Evolutionary conservation across 176 grass and related monocot species (phyloP), one percentile per base, ranked within the genome.

Genomic region (Aegilops bicornis): DNA sequence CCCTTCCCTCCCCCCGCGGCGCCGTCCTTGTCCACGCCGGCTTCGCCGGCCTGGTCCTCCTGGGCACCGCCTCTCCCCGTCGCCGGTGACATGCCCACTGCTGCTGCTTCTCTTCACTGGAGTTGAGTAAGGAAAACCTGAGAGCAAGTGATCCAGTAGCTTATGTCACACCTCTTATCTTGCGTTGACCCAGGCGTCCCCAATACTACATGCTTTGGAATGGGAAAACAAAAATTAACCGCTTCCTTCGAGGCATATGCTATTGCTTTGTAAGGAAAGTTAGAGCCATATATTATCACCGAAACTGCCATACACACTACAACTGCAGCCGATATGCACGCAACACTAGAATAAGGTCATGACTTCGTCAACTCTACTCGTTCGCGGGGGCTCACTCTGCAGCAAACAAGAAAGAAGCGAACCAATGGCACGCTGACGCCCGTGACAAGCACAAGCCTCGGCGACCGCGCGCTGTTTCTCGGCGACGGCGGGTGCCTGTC

Each of bases 1-100:
- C 95, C 95, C 86, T 84, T 84, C 50, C 92, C 86, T 65, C 33
- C 56, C 6, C 39, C 24, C 24, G 4, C 25, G 13, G 7, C 32
- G 58, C 23, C 24, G 16, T 9, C 52, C 35, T 27, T 61, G 6
- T 61, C 33, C 9, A 35, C 8, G 31, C 0, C 19, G 52, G 16
- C 69, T 23, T 64, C 69, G 3, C 50, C 62, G 19, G 10, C 14
- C 24, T 69, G 12, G 16, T 87, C 72, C 73, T 90, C 76, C 84
- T 69, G 58, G 3, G 60, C 62, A 45, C 79, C 81, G 32, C 14
- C 65, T 77, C 56, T 79, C 39, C 7, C 33, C 52, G 43, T 79
- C 50, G 14, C 42, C 52, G 58, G 80, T 39, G 78, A 30, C 83
- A 76, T 84, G 37, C 6, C 4, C 14, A 31, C 31, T 47, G 30